Evolutionary conservation across 2,329 filamentous ascomycete species (phyloP).

Genomic region (Fusarium chlamydosporum): DNA sequence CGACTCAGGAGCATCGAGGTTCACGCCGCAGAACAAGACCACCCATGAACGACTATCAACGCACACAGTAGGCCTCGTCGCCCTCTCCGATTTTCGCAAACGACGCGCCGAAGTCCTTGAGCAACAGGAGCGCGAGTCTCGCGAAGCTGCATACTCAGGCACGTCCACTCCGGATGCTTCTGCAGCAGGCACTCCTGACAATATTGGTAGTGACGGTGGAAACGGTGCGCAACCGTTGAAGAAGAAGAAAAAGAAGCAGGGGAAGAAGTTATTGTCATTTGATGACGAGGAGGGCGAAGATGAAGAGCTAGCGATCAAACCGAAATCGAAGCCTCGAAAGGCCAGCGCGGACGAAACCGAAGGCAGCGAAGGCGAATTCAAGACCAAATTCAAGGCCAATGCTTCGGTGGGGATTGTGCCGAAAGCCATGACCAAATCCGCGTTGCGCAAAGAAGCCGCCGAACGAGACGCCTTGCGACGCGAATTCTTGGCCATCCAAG

Average conservation of each 20-base stretch:
- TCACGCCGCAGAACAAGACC: slow-evolving; percentile 81
- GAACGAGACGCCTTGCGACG: slow-evolving; percentile 82
- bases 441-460: slow-evolving; percentile 82
- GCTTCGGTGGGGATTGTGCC: slow-evolving; percentile 74
- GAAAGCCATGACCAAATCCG: slow-evolving; percentile 78
- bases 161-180: slow-evolving; percentile 65
- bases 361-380: slow-evolving; percentile 37
- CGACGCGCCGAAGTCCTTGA: slow-evolving; percentile 94
- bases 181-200: slow-evolving; percentile 63
- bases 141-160: slow-evolving; percentile 68
- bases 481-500: slow-evolving; percentile 87
- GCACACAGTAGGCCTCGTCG: slow-evolving; percentile 90
- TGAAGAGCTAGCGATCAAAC: slow-evolving; percentile 56
- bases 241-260: slow-evolving; percentile 61
- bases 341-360: slow-evolving; percentile 55
- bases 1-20: slow-evolving; percentile 67
- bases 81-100: slow-evolving; percentile 95
- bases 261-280: slow-evolving; percentile 71
- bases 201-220: slow-evolving; percentile 56
- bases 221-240: slow-evolving; percentile 45
- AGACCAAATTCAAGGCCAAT: slow-evolving; percentile 72
- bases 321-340: slow-evolving; percentile 54
- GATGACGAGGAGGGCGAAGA: slow-evolving; percentile 76
- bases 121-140: slow-evolving; percentile 85
- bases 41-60: slow-evolving; percentile 86